Conservation (phyloP, 2,329 filamentous ascomycete genomes). For the Lasiodiplodia sp. region DNA sequence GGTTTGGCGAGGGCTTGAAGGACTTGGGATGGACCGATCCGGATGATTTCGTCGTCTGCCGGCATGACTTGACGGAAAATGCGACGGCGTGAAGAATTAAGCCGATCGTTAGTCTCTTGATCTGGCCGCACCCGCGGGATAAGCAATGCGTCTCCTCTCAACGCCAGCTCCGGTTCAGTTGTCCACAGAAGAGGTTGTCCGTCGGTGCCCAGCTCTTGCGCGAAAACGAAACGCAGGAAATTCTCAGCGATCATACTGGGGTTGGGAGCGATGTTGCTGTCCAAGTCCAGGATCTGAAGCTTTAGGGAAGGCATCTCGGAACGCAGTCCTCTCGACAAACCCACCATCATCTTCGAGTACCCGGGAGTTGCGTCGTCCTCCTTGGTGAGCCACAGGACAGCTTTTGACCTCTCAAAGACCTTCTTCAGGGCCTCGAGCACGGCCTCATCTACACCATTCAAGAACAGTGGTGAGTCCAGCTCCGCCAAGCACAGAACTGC, state of each 20-base stretch:
- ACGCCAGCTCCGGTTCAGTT: neutral
- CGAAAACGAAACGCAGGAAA: constrained; percentile 4
- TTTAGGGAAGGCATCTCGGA: constrained; percentile 32
- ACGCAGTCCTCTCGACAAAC: constrained; percentile 33
- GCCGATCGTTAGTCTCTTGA: neutral
- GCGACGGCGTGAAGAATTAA: constrained; percentile 2
- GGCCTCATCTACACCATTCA: neutral
- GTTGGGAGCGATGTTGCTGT: neutral
- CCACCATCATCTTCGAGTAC: constrained; percentile 22
- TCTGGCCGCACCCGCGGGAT: neutral
- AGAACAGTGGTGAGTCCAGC: neutral
- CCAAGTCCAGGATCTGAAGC: constrained; percentile 37
- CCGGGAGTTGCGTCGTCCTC: neutral
- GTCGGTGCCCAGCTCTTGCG: neutral
- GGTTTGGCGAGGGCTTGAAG: neutral
- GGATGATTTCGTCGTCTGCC: neutral
- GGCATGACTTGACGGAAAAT: neutral
- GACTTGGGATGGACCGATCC: neutral
- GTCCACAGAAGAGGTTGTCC: neutral
- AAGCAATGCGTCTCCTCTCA: neutral
- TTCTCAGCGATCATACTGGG: neutral
- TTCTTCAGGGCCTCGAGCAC: neutral
- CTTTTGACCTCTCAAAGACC: neutral
- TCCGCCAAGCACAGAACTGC: neutral
- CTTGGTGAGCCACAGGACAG: constrained; percentile 5